These are phyloP conservation scores for Candida taoyuanica DNA, from an alignment of 805 yeast genomes.

Conservation along the genomic window DNA sequence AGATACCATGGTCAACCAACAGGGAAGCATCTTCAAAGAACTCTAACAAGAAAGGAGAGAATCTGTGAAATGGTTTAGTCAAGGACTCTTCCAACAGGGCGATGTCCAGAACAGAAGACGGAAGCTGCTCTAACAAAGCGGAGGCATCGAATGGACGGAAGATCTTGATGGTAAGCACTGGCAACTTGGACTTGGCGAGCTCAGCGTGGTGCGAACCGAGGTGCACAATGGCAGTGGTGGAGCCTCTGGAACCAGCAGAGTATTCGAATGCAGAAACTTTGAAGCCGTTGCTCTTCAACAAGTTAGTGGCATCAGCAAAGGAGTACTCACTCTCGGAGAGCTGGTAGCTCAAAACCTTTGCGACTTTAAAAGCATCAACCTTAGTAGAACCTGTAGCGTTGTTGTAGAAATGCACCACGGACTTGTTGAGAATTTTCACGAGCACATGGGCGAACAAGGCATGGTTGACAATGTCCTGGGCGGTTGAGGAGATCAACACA, in stretches of 20 bases:
- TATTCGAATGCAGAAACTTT: constrained; percentile 31
- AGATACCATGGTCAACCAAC: constrained; percentile 42
- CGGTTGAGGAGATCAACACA: constrained; percentile 61
- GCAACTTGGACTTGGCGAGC: constrained; percentile 8
- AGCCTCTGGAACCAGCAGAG: constrained; percentile 37
- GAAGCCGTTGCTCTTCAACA: constrained; percentile 24
- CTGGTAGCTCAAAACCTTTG: constrained; percentile 17
- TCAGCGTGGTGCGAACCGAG: constrained; percentile 9
- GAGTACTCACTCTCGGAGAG: constrained; percentile 26
- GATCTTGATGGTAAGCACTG: constrained; percentile 62
- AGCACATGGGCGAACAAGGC: constrained; percentile 56
- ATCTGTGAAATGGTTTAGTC: constrained; percentile 32
- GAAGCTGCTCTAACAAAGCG: constrained; percentile 35
- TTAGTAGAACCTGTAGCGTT: constrained; percentile 6
- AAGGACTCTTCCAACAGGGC: constrained; percentile 61
- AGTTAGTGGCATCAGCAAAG: constrained; percentile 20
- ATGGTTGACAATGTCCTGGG: constrained; percentile 48
- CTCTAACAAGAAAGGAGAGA: constrained; percentile 73
- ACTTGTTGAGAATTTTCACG: constrained; percentile 41
- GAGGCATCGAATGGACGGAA: constrained; percentile 49
- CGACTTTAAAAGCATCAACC: constrained; percentile 15
- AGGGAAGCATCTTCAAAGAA: constrained; percentile 54
- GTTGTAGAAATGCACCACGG: constrained; percentile 66
- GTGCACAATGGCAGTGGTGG: constrained; percentile 47
- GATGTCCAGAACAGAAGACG: constrained; percentile 49